These are phyloP conservation scores for thale cress (Arabidopsis thaliana) DNA, from an alignment of 345 rosid species.

Conservation along the genomic window TAIR10.1 NC_003071.7:10667001-10667500, in stretches of 20 bases:
- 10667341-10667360: conserved; percentile 13
- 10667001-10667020: too few species aligned
- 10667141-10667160: background rate
- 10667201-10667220: conserved; percentile 18
- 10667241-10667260: background rate
- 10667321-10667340: background rate
- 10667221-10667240: background rate
- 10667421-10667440: background rate
- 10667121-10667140: background rate
- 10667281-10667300: background rate
- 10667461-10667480: background rate
- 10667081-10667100: too few species aligned
- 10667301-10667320: conserved; percentile 8
- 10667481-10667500: background rate
- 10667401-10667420: background rate
- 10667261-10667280: conserved; percentile 4
- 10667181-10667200: background rate
- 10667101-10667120: background rate
- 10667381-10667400: background rate
- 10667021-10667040: too few species aligned
- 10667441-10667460: background rate
- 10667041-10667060: too few species aligned
- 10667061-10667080: too few species aligned
- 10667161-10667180: background rate
- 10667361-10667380: background rate